Base-by-base conservation (phyloP, 371 early-diverging fungal genomes). In the Zancudomyces culisetae region DNA sequence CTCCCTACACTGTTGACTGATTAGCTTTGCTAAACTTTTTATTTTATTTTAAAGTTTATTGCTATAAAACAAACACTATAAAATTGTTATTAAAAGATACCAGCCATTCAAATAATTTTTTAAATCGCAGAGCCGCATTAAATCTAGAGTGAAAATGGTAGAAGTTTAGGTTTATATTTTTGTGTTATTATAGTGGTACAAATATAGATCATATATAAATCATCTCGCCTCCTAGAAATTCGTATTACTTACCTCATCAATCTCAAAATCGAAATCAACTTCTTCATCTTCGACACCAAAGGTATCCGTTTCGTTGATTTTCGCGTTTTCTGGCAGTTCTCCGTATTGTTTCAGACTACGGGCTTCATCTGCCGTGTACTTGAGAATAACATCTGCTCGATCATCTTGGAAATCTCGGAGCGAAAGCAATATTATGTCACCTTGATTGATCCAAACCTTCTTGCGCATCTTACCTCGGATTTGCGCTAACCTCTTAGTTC, bases 311-410 rank as follows among this genome's bases (percentile, higher is more conserved):
- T 86, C 87, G 54, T 83, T 83, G 55, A 81, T 79, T 70, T 81
- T 80, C 61, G 83, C 76, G 63, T 74, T 83, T 58, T 97, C 98
- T n/a, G 98, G 94, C 60, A 99, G 75, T 72, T 98, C 91, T 52
- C 95, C 95, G 57, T 88, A 85, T 40, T 87, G 74, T 70, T 90
- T 93, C 58, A 99, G 73, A 64, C 81, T 76, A 60, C 93, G 78
- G n/a, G 97, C 96, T 77, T 99, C 99, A 55, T 95, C 93, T 51
- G 93, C 83, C 53, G 80, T 88, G 70, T 98, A 99, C 74, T 96
- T 98, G 58, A 85, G 77, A 63, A 97, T 87, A 49, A 99, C 88
- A 74, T 98, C 97, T 51, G 93, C 92, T 72, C 91, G 93, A 51
- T 83, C 78, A 60, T 93, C 93, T 71, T 97, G 90, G 76, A 81